phyloP scores from a whole-genome alignment of 2,329 filamentous ascomycete species.

The Tolypocladium paradoxum region DNA sequence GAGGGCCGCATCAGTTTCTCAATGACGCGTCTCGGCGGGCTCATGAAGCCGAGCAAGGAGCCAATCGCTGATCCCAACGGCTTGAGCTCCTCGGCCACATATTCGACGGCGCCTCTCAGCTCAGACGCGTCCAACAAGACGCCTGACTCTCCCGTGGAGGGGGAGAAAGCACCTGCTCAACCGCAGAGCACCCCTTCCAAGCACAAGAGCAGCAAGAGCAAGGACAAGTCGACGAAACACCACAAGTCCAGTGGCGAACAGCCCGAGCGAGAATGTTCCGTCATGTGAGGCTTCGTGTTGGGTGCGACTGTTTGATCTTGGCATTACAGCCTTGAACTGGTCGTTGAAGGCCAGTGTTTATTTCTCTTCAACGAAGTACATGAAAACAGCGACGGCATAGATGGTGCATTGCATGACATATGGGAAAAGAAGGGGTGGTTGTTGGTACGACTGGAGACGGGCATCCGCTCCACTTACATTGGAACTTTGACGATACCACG shows the following conservation, averaged over 20 bases:
- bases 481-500: constrained; percentile 6
- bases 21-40: constrained; percentile 42
- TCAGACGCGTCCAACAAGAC: constrained; percentile 10
- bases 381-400: constrained; percentile 1
- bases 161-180: constrained; percentile 4
- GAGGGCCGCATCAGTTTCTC: constrained; percentile 47
- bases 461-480: not conserved
- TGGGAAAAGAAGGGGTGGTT: not conserved
- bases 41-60: constrained; percentile 42
- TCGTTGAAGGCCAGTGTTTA: no score
- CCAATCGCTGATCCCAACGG: constrained; percentile 15
- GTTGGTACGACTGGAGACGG: not conserved
- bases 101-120: constrained; percentile 13
- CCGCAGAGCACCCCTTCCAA: constrained; percentile 13
- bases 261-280: constrained; percentile 35
- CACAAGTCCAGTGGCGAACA: constrained; percentile 21
- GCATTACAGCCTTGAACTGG: not conserved
- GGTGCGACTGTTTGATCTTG: not conserved
- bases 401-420: not conserved
- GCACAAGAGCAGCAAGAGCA: constrained; percentile 25
- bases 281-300: constrained; percentile 27
- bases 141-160: constrained; percentile 12
- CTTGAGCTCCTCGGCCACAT: constrained; percentile 14
- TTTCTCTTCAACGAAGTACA: not conserved
- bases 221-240: constrained; percentile 25